Evolutionary conservation across 192 early-diverging fungal genomes (phyloP), one percentile per base, ranked within the genome.

Genomic region (Backusella tuberculispora): DNA sequence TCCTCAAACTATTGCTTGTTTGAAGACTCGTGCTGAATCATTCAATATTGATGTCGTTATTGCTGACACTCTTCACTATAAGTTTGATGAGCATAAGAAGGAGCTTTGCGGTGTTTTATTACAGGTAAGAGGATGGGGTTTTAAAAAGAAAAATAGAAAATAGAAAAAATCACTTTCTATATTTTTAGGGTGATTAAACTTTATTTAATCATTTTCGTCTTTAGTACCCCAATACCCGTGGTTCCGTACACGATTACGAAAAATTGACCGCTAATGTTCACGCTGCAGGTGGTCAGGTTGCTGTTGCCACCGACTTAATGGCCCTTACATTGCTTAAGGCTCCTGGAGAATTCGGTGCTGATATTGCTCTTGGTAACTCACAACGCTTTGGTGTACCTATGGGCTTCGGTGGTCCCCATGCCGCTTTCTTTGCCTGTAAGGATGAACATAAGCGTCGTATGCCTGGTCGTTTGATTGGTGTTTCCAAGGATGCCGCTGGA

Each of bases 371-470:
- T 43, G 98, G 98, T 74, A 98, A 97, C 88, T 93, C 90, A 15
- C 98, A 99, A 83, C 91, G 98, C 43, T 99, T 99, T 76, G 98
- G 98, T 81, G 97, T 99, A 48, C 98, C 98, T 6, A 89, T 99
- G 43, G 98, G 98, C 48, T 98, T 96, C 81, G 98, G 98, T 79
- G 98, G 98, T 53, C 98, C 98, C 24, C 98, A 99, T 80, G 98
- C 98, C 6, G 98, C 98, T 24, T 99, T 99, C 88, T 98, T 99
- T 83, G 95, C 98, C 63, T 94, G 94, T 50, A 92, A 90, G 80
- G 90, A 97, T 10, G 92, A 89, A 44, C 93, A 95, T 82, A 97
- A 98, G 88, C 93, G 98, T 53, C 92, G 94, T 68, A 94, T 99
- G 80, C 97, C 98, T 19, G 98, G 98, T 42, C 90, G 98, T 66